phyloP scores from a whole-genome alignment of 2,329 filamentous ascomycete species.

The Fusarium sp. region DNA sequence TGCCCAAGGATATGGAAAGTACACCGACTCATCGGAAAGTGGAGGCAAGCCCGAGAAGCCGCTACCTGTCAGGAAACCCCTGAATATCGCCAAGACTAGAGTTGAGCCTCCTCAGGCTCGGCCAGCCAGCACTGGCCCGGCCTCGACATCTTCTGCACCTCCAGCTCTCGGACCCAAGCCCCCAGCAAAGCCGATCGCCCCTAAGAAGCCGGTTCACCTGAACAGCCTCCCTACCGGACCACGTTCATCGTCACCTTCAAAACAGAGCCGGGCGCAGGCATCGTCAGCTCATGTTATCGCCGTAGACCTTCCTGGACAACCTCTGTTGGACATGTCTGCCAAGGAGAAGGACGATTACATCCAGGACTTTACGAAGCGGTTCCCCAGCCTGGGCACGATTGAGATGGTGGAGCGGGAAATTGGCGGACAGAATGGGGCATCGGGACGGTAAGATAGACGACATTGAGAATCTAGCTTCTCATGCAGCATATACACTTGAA shows the following conservation, averaged over 20 bases:
- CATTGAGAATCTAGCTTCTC: conserved; percentile 22
- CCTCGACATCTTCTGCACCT: conserved; percentile 39
- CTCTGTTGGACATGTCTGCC: conserved; percentile 65
- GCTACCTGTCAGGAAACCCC: conserved; percentile 64
- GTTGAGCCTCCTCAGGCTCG: conserved; percentile 43
- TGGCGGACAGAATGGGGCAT: conserved; percentile 46
- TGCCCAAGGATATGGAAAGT: conserved; percentile 90
- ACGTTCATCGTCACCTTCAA: conserved; percentile 59
- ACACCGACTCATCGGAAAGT: conserved; percentile 69
- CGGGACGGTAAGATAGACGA: conserved; percentile 35
- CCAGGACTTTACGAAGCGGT: conserved; percentile 82
- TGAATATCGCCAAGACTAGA: conserved; percentile 50
- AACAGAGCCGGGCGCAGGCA: conserved; percentile 46
- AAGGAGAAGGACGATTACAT: conserved; percentile 75
- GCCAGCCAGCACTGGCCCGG: conserved; percentile 16
- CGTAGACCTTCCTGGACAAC: conserved; percentile 60
- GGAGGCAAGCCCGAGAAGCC: conserved; percentile 54
- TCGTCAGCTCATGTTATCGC: conserved; percentile 56
- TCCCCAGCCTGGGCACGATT: conserved; percentile 84
- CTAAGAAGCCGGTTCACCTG: conserved; percentile 72
- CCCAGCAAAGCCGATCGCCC: conserved; percentile 63
- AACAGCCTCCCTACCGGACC: conserved; percentile 64
- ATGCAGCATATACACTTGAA: conserved; percentile 39
- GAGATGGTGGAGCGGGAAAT: conserved; percentile 86
- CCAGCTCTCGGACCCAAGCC: conserved; percentile 42